phyloP scores from a whole-genome alignment of 1,284 basidiomycete genomes.

The Apiotrichum mycotoxinovorans region DNA sequence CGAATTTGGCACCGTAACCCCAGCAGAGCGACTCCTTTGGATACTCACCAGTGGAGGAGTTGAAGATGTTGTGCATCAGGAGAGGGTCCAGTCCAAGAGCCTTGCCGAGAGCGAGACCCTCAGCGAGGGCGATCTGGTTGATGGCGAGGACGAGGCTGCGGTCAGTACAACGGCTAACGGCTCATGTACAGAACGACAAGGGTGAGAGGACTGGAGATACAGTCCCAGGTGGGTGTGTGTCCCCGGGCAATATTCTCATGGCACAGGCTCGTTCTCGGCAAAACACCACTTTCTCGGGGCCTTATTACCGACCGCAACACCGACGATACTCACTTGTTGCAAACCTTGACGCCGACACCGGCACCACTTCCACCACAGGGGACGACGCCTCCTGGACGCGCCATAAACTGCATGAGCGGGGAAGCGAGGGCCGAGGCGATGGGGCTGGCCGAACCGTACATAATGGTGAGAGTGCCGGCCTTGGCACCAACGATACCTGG shows the following conservation, averaged over 20 bases:
- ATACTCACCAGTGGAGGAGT: conserved; percentile 37
- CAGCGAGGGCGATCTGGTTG: conserved; percentile 47
- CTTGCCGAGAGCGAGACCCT: conserved; percentile 41
- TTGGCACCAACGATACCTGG: conserved; percentile 38
- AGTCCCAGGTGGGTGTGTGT: background rate
- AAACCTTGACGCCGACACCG: conserved; percentile 45
- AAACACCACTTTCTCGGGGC: no score
- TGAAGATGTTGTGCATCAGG: conserved; percentile 40
- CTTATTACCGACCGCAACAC: no score
- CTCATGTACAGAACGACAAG: no score
- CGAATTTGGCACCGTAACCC: no score
- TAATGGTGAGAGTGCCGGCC: conserved; percentile 41
- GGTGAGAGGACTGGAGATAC: background rate
- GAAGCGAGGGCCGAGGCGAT: conserved; percentile 30
- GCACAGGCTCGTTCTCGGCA: no score
- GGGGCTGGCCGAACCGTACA: conserved; percentile 38
- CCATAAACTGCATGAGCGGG: conserved; percentile 42
- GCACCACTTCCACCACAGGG: conserved; percentile 41
- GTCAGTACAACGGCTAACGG: no score
- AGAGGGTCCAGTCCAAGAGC: conserved; percentile 38
- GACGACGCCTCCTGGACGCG: conserved; percentile 36
- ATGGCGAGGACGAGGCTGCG: conserved; percentile 43
- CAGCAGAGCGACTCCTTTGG: background rate
- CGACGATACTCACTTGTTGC: conserved; percentile 48
- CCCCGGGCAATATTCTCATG: no score